Evolutionary conservation across 192 early-diverging fungal genomes (phyloP), one percentile per base, ranked within the genome.

Genomic region (Linnemannia exigua): DNA sequence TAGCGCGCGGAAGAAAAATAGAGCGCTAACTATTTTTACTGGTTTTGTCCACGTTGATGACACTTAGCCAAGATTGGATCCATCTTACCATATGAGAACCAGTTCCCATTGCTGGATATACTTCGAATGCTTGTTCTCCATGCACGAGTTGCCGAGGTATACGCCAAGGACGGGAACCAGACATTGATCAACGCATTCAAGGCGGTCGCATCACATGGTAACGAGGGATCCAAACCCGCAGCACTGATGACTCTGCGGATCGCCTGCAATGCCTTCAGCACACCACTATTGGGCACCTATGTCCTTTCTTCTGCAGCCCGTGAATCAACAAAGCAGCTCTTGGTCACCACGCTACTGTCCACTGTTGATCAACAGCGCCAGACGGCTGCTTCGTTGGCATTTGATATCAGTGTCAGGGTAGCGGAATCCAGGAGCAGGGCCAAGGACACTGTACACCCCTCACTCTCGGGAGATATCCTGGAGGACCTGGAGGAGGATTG

Each of bases 31-130:
- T 9, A 22, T 6, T 58, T 58, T 20, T n/a, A 9, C 8, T 8
- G 3, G 52, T 35, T 41, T 16, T 46, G 7, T 28, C 44, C 0
- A 17, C 20, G 7, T 58, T 58, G 20, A 58, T 25, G 9, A 22
- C 22, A 63, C 14, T 0, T 90, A 75, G 84, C 76, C 79, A 77
- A 83, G 61, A 68, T 90, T 37, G 58, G 89, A 16, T 28, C 72
- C 16, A n/a, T 79, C 0, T 66, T 95, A 6, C 79, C 91, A 0
- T 75, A 76, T 54, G 89, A 93, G 7, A 80, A 91, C 70, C 67
- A 91, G 37, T 95, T 95, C 78, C 94, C 95, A 12, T 37, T 92
- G 4, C 67, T 95, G 22, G 95, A 96, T 71, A 89, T 96, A 47
- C 73, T 93, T 67, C 84, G 94, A 16, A 85, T 93, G 68, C 70